Evolutionary conservation across 192 early-diverging fungal genomes (phyloP), one percentile per base, ranked within the genome.

Genomic region (Podila epigama): DNA sequence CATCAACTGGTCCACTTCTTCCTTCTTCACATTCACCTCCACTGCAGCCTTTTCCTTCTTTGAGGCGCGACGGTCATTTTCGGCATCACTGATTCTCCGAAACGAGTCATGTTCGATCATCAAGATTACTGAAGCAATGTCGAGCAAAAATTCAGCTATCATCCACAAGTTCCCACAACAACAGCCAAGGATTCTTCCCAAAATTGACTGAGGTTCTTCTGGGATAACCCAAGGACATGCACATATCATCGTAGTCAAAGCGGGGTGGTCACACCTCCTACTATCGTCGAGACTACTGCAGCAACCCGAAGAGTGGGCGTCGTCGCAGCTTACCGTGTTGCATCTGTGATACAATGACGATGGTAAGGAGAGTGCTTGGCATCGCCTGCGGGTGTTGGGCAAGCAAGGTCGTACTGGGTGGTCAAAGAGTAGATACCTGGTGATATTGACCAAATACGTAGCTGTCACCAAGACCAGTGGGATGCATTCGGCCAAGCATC

Each of bases 341-440:
- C n/a, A n/a, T n/a, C n/a, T n/a, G n/a, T n/a, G n/a, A n/a, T n/a
- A n/a, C n/a, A n/a, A n/a, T n/a, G n/a, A n/a, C n/a, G n/a, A n/a
- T 39, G 37, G 13, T 15, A 20, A 44, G 22, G 42, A 44, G 42
- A 44, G 18, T 15, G 3, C 42, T 2, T 15, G 16, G n/a, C 42
- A 44, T 20, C 42, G 42, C 42, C 22, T 44, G 42, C 42, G 42
- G 42, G 22, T 44, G 2, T 20, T 15, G 16, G 69, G 69, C 1
- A 57, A 41, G 37, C 25, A 7, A 5, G 69, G 69, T 3, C 50
- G 56, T 3, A 27, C 48, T 1, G 25, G 27, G 13, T 35, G n/a
- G n/a, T 59, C 48, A 35, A 72, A 60, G 31, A 72, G 59, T 12
- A 72, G 36, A 55, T 40, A 72, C 29, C 42, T 33, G 5, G 58